Conservation (phyloP, 495 filamentous ascomycete species). For the Terfezia claveryi region DNA sequence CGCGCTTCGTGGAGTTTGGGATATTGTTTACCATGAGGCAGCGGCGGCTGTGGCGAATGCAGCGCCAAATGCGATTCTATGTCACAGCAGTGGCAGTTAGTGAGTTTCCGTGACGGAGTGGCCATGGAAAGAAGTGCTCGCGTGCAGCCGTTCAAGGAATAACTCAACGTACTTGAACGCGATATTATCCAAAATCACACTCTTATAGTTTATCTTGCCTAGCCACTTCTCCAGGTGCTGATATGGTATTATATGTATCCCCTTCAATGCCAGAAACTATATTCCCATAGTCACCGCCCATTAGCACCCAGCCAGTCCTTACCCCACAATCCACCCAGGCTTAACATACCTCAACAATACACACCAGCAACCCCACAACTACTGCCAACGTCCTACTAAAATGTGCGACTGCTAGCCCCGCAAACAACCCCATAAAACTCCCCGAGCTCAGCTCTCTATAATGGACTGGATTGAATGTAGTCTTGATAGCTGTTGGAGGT, state of each 20-base stretch:
- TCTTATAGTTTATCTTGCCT: neutral
- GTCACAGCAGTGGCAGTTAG: neutral
- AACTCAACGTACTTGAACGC: neutral
- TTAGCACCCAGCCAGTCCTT: too few relatives aligned
- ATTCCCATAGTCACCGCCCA: neutral
- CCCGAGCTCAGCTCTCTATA: neutral
- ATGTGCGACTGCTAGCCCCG: neutral
- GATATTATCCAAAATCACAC: neutral
- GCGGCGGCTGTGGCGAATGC: neutral
- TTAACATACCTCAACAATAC: neutral
- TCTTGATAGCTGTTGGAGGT: neutral
- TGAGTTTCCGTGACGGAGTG: neutral
- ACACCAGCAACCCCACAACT: neutral
- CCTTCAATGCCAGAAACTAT: neutral
- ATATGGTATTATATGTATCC: neutral
- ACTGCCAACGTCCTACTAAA: neutral
- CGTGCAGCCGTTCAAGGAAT: neutral
- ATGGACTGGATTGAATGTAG: neutral
- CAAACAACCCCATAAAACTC: neutral
- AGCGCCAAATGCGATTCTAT: neutral
- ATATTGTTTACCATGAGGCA: too few relatives aligned
- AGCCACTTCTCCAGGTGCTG: neutral
- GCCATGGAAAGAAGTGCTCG: neutral
- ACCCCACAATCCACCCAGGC: too few relatives aligned
- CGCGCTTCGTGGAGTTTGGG: too few relatives aligned